Evolutionary conservation across 768 basidiomycete species (phyloP), one percentile per base, ranked within the genome.

Genomic region (Austroboletus eburneus): DNA sequence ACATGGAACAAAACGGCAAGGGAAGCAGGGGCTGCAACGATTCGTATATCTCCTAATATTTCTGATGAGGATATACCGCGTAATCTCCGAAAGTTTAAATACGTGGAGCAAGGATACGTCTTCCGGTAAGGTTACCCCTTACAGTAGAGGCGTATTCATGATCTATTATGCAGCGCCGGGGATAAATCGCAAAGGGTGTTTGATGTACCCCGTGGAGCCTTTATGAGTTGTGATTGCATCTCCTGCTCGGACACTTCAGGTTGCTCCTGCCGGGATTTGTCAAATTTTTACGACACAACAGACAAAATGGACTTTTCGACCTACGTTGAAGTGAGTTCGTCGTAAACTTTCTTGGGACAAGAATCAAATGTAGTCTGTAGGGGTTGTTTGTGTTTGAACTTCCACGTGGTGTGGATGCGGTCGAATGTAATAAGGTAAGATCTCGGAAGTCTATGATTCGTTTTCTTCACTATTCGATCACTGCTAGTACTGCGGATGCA

Each of bases 381-480:
- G 74, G 77, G 17, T 57, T 77, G 7, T 82, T 77, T 55, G 62
- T 63, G 2, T 77, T 80, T 54, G 61, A 67, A 9, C 44, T 68
- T 1, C 63, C 61, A 21, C 66, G 59, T 13, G 78, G 78, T 1
- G 55, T 65, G 1, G 77, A 81, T 39, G 77, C 83, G 10, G 71
- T 85, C 5, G 85, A 87, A 59, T 87, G 85, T 49, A 87, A 85
- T 51, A 65, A 72, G 58, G 84, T 80, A 55, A 39, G 70, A 35
- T 8, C 24, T 32, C 13, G 29, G 4, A 17, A 27, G 3, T 20
- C 6, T 9, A 9, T 37, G 16, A n/a, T 25, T 51, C 49, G 9
- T n/a, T 14, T 38, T 34, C 12, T 36, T 21, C n/a, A 33, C 9
- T 18, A 35, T 17, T 43, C 42, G 36, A 29, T 20, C 34, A 33